Base-by-base conservation (phyloP, 495 filamentous ascomycete species). In the Talaromyces ruber region DNA sequence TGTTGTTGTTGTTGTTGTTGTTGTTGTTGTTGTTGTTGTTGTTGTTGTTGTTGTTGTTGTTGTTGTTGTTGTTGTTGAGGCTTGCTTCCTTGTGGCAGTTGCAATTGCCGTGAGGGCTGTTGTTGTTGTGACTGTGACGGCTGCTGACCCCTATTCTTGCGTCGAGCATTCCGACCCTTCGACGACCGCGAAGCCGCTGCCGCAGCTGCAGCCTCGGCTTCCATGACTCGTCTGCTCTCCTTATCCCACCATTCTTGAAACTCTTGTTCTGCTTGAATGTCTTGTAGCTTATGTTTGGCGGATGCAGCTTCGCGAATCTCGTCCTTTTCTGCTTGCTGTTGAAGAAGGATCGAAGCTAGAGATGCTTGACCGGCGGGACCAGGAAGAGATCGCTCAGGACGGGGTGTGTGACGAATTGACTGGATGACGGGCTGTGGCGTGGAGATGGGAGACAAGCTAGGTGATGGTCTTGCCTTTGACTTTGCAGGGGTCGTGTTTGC, bases 211-310 rank as follows among this genome's bases (percentile, higher is more conserved):
- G 75, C 75, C 59, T 86, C 88, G 16, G 88, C 86, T 43, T 91
- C 81, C 66, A 76, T 79, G 4, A 89, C 76, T 54, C 88, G 82
- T 65, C 83, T 82, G 70, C 88, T 92, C 70, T 98, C 94, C 61
- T 88, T 84, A 64, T 98, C 93, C 94, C 94, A 98, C 94, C 95
- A 98, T 69, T 93, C 87, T 71, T 96, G 90, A 73, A 98, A 98
- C 34, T 92, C 90, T 71, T 98, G 94, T 71, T 98, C 94, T 57
- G 88, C 84, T 69, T 98, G 95, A 64, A 98, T 98, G 45, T 98
- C 94, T 67, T 93, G 83, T 45, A 98, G 72, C 62, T 87, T 92
- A 47, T 93, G 82, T 71, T 95, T 96, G 2, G 89, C 88, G 0
- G 81, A 84, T 12, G 78, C 79, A n/a, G 90, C 90, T 72, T 96